A percentile compares a stretch with the other conserved stretches of the same genome.
Evolutionary conservation across 305 asterid species (phyloP).

Genomic region (Fraxinus sp.): DNA sequence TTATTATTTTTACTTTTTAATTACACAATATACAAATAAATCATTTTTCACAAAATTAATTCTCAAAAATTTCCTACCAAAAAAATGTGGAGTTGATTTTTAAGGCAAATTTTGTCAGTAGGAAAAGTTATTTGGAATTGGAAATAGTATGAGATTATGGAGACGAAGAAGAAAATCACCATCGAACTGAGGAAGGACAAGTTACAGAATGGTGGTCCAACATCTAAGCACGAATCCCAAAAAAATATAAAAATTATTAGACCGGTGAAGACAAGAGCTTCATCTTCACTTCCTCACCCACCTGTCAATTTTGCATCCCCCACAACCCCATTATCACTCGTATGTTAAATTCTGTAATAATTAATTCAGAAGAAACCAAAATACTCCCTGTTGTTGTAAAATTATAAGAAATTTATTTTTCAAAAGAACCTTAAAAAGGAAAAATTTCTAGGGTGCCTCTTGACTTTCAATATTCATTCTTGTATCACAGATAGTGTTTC

Average conservation of each 20-base stretch:
- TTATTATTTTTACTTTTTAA: too few species aligned
- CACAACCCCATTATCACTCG: conserved; percentile 12
- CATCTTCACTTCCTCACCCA: conserved; percentile 20
- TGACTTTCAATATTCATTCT: conserved; percentile 30
- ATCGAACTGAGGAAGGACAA: conserved; percentile 13
- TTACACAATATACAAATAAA: too few species aligned
- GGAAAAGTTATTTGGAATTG: background rate
- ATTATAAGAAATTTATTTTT: conserved; percentile 8
- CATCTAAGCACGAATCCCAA: conserved; percentile 14
- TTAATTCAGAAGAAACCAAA: conserved; percentile 10
- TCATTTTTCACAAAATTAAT: background rate
- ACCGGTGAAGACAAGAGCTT: conserved; percentile 23
- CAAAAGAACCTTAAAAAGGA: background rate
- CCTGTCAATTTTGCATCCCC: conserved; percentile 25
- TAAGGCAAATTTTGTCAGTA: background rate
- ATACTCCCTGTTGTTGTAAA: conserved; percentile 15
- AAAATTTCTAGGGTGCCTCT: conserved; percentile 25
- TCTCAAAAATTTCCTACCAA: background rate
- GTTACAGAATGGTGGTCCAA: background rate
- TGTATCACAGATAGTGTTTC: conserved; percentile 26
- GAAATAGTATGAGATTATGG: background rate
- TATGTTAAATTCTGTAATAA: background rate
- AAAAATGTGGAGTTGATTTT: background rate
- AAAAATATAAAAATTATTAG: background rate
- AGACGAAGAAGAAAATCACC: background rate